These are phyloP conservation scores for Phellopilus nigrolimitatus DNA, from an alignment of 1,284 basidiomycete genomes.

Conservation along the genomic window DNA sequence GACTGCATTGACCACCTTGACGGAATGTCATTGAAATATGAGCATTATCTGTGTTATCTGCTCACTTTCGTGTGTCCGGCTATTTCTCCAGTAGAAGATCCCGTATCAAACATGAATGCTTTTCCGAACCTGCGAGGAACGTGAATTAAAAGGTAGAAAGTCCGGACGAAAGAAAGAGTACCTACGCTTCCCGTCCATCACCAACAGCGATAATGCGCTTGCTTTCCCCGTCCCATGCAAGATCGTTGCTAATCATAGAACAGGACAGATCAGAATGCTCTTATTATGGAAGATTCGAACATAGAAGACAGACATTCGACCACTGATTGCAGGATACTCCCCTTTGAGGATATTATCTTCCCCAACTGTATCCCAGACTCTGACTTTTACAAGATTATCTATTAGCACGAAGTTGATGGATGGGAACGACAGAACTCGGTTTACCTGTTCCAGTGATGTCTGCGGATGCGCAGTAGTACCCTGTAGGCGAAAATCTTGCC, in stretches of 20 bases:
- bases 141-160: background rate
- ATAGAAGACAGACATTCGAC: constrained; percentile 62
- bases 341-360: constrained; percentile 84
- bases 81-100: constrained; percentile 90
- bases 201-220: constrained; percentile 97
- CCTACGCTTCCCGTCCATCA: constrained; percentile 85
- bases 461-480: constrained; percentile 92
- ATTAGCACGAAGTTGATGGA: constrained; percentile 1
- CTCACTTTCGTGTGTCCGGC: constrained; percentile 85
- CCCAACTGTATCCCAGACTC: constrained; percentile 92
- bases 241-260: constrained; percentile 74
- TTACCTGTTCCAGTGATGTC: constrained; percentile 75
- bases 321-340: constrained; percentile 80
- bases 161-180: constrained; percentile 1
- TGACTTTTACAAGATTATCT: constrained; percentile 43
- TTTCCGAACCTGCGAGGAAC: constrained; percentile 68
- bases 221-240: constrained; percentile 95
- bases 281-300: background rate
- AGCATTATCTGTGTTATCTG: background rate
- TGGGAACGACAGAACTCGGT: background rate
- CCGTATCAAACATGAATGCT: constrained; percentile 85
- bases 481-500: constrained; percentile 89
- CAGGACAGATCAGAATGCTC: background rate
- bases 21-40: background rate
- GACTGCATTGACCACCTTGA: constrained; percentile 81